Percentiles rank a stretch among this genome's conserved stretches.
Conservation (phyloP, 495 filamentous ascomycete species). For the Polyplosphaeria fusca region DNA sequence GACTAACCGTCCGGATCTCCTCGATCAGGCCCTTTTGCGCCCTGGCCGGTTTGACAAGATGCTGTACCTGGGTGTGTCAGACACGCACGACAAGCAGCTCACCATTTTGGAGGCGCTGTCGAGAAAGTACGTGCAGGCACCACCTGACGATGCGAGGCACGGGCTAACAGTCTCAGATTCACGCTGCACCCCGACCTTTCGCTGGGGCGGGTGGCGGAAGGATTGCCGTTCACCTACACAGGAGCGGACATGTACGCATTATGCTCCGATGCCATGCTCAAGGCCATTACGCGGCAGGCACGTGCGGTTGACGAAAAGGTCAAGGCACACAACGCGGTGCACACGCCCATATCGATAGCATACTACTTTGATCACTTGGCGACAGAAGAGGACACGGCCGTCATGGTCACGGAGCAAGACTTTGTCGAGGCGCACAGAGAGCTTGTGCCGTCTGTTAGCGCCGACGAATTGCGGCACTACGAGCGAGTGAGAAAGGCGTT, state of each 20-base stretch:
- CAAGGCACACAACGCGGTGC: constrained; percentile 51
- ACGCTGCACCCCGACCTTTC: constrained; percentile 73
- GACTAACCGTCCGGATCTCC: constrained; percentile 89
- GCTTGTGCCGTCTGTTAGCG: constrained; percentile 88
- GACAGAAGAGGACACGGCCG: constrained; percentile 72
- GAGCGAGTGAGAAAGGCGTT: constrained; percentile 77
- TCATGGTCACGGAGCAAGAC: constrained; percentile 84
- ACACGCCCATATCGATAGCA: constrained; percentile 67
- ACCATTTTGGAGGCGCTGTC: constrained; percentile 93
- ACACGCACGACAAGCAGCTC: constrained; percentile 94
- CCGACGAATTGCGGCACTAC: constrained; percentile 89
- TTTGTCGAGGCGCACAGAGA: constrained; percentile 77
- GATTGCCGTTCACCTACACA: constrained; percentile 91
- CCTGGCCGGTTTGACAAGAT: constrained; percentile 98
- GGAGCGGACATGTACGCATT: constrained; percentile 96
- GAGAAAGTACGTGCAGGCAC: constrained; percentile 63
- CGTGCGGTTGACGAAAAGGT: constrained; percentile 82
- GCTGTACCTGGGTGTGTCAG: constrained; percentile 93
- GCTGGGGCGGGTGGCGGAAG: constrained; percentile 67
- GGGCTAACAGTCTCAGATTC: constrained; percentile 55
- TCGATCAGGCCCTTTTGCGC: constrained; percentile 85
- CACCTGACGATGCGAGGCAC: background rate
- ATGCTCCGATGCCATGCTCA: constrained; percentile 97
- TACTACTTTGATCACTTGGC: constrained; percentile 95
- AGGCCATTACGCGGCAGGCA: constrained; percentile 91